These are phyloP conservation scores for Camellia japonica DNA, from an alignment of 148 eudicot genomes.

Conservation along the genomic window DNA sequence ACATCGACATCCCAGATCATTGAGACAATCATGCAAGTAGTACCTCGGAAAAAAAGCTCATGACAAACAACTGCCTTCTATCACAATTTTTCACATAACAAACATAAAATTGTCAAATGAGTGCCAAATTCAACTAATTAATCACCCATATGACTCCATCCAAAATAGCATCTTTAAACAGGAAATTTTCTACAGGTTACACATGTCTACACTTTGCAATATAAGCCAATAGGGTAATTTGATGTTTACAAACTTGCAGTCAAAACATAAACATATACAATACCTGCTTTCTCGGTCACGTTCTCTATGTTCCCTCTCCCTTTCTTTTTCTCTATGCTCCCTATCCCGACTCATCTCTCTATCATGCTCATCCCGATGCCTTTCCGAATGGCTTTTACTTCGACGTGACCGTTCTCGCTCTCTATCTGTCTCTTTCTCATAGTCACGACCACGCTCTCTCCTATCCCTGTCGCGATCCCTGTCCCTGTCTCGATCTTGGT, in stretches of 20 bases:
- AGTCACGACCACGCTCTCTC: constrained; percentile 30
- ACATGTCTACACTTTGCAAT: background rate
- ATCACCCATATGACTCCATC: background rate
- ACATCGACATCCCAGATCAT: background rate
- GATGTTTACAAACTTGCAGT: background rate
- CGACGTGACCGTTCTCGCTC: constrained; percentile 41
- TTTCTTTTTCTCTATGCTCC: constrained; percentile 29
- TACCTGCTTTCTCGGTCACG: constrained; percentile 54
- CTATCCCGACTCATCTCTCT: constrained; percentile 46
- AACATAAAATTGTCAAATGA: background rate
- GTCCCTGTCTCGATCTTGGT: constrained; percentile 29
- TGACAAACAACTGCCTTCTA: background rate
- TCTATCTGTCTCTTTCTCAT: constrained; percentile 31
- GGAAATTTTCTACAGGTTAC: background rate
- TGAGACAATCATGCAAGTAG: background rate
- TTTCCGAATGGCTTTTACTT: constrained; percentile 50
- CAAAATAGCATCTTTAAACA: background rate
- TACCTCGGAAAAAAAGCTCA: background rate
- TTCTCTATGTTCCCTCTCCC: constrained; percentile 28
- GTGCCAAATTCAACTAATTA: background rate
- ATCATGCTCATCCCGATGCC: constrained; percentile 39
- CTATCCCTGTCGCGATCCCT: constrained; percentile 29
- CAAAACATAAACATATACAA: constrained; percentile 2
- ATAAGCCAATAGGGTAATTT: background rate
- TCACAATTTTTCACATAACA: background rate